Conservation (phyloP, 331 rosid genomes). For the Ulmus americana region DNA sequence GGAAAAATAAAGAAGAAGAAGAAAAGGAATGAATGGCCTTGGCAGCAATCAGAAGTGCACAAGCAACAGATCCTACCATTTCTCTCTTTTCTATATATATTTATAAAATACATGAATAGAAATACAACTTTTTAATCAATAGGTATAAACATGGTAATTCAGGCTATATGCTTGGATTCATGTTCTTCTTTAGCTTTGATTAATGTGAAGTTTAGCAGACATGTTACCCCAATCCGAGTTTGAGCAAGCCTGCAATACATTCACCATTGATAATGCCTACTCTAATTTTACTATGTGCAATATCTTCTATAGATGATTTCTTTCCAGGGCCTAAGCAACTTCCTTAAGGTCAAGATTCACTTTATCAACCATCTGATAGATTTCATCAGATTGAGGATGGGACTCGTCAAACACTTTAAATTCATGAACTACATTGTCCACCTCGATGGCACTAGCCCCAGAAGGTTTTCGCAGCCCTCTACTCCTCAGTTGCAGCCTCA, state of each 20-base stretch:
- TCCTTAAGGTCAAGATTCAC: conserved; percentile 45
- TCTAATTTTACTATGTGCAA: too few relatives aligned
- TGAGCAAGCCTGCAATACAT: conserved; percentile 13
- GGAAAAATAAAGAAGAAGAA: too few relatives aligned
- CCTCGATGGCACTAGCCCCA: conserved; percentile 71
- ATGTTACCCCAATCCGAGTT: conserved; percentile 6
- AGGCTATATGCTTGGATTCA: background rate
- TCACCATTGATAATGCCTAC: conserved; percentile 9
- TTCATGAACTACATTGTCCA: conserved; percentile 55
- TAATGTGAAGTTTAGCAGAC: conserved; percentile 7
- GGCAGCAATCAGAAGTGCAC: conserved; percentile 6
- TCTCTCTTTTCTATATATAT: conserved; percentile 9
- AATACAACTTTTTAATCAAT: background rate
- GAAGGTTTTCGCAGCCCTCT: conserved; percentile 53
- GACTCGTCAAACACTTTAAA: conserved; percentile 58
- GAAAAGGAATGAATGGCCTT: background rate
- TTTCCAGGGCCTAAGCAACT: conserved; percentile 34
- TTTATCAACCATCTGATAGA: conserved; percentile 60
- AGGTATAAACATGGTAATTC: background rate
- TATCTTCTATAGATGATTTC: conserved; percentile 17
- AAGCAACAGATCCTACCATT: conserved; percentile 1
- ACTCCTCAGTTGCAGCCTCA: conserved; percentile 50
- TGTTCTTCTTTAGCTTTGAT: conserved; percentile 12
- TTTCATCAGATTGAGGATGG: conserved; percentile 55
- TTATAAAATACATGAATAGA: background rate